A percentile compares a stretch with the other conserved stretches of the same genome.
These are phyloP conservation scores for Hypomontagnella submonticulosa DNA, from an alignment of 495 filamentous ascomycete genomes.

Conservation along the genomic window DNA sequence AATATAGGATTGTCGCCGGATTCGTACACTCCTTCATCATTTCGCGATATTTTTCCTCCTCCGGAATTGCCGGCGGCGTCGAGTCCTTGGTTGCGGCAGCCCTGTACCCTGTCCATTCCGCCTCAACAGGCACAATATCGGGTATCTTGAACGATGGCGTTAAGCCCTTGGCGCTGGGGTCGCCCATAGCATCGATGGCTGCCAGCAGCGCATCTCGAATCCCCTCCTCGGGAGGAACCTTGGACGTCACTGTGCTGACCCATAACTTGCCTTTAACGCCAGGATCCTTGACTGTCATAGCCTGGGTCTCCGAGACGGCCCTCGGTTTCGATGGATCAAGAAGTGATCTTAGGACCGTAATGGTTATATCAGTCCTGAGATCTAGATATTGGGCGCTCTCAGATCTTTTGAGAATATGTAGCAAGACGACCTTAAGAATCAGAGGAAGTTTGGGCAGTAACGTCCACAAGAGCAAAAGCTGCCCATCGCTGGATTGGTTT, in stretches of 20 bases:
- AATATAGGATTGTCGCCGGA: slow-evolving; percentile 79
- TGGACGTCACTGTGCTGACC: slow-evolving; percentile 74
- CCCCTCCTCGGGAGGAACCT: slow-evolving; percentile 60
- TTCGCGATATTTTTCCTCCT: slow-evolving; percentile 75
- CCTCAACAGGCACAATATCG: slow-evolving; percentile 69
- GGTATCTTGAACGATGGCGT: slow-evolving; percentile 63
- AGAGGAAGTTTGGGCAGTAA: slow-evolving; percentile 71
- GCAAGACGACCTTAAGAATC: slow-evolving; percentile 71
- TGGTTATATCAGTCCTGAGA: slow-evolving; percentile 76
- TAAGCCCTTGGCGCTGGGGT: slow-evolving; percentile 50
- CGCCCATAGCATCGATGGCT: slow-evolving; percentile 72
- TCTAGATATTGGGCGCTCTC: slow-evolving; percentile 79
- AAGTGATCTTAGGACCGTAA: slow-evolving; percentile 75
- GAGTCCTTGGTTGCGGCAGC: slow-evolving; percentile 65
- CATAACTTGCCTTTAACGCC: slow-evolving; percentile 83
- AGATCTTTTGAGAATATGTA: slow-evolving; percentile 73
- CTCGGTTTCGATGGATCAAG: slow-evolving; percentile 47
- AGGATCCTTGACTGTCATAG: slow-evolving; percentile 67
- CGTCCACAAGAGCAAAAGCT: slow-evolving; percentile 55
- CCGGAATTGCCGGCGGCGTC: slow-evolving; percentile 67
- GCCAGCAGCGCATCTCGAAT: slow-evolving; percentile 69
- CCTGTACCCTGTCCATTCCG: slow-evolving; percentile 88
- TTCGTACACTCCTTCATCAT: slow-evolving; percentile 76
- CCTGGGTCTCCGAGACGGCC: slow-evolving; percentile 72
- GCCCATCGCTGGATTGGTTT: not conserved